Base-by-base conservation (phyloP, 768 basidiomycete genomes). In the Calocybe gangraenosa region DNA sequence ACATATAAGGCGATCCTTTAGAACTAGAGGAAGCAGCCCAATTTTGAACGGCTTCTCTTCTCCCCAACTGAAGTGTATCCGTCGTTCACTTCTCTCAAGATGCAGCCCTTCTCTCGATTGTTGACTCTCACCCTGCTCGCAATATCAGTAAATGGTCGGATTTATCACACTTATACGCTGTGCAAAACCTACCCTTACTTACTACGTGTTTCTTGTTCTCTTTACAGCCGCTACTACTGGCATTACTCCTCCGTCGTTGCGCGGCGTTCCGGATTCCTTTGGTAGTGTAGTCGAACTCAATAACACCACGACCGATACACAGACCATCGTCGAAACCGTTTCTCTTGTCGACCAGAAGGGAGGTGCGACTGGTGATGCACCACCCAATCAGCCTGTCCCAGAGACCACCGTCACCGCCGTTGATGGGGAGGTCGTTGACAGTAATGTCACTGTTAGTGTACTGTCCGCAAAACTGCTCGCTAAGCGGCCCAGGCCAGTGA, bases 401-500 rank as follows among this genome's bases (percentile, higher is more conserved):
- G 57, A 61, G 2, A 73, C 71, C 0, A 49, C 53, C 1, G 59
- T 77, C 43, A 75, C 74, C 23, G 74, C 73, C 2, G 49, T 74
- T 30, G 73, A 76, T 52, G 75, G 75, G 7, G 42, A 59, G 21
- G 49, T 75, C 17, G 60, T 63, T 7, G 51, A 46, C 20, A 39
- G 38, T 48, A 47, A 35, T 17, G 52, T 44, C 19, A 33, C 55
- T 30, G 34, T 30, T 20, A 55, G 19, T 22, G 50, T 39, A 36
- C 17, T 34, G 13, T 20, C 32, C 7, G 18, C 15, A 5, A 32
- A 8, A 37, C 5, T 17, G 1, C 10, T n/a, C 15, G 18, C 31
- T 13, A 2, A 13, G 6, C 33, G 33, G 36, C 11, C 11, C 25
- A 28, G 30, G 17, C 11, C 17, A 11, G 2, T 19, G 3, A 5